phyloP scores from a whole-genome alignment of 805 yeast genomes.

The Nakazawaea wyomingensis region DNA sequence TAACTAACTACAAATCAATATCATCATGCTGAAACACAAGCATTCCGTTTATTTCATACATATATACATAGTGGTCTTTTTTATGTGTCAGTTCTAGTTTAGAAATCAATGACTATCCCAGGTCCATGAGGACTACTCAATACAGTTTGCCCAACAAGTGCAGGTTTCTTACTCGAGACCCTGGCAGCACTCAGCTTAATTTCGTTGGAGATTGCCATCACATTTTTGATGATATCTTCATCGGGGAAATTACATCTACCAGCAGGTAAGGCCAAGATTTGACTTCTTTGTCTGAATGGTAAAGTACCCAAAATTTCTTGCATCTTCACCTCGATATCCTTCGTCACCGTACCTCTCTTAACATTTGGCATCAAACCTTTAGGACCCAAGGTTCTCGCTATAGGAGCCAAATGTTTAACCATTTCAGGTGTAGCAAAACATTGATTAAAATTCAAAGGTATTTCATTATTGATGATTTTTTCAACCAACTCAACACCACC shows the following conservation, averaged over 20 bases:
- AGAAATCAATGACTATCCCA: constrained; percentile 59
- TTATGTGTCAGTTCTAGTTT: too few species aligned
- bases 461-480: constrained; percentile 47
- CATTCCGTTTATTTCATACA: background rate
- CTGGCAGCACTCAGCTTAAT: constrained; percentile 46
- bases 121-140: constrained; percentile 76
- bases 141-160: constrained; percentile 62
- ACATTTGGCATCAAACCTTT: constrained; percentile 83
- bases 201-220: constrained; percentile 61
- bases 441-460: constrained; percentile 59
- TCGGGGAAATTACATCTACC: constrained; percentile 79
- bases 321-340: constrained; percentile 54
- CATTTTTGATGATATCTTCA: constrained; percentile 65
- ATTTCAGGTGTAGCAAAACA: constrained; percentile 85
- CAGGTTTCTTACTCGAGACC: constrained; percentile 64
- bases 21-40: background rate
- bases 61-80: background rate
- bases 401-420: constrained; percentile 49
- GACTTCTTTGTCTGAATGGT: constrained; percentile 72
- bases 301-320: constrained; percentile 56
- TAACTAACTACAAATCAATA: background rate
- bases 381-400: constrained; percentile 85
- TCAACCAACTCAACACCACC: constrained; percentile 74
- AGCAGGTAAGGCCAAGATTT: constrained; percentile 58
- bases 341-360: constrained; percentile 80